Base-by-base conservation (phyloP, 495 filamentous ascomycete genomes). In the Penicillium cinerascens region DNA sequence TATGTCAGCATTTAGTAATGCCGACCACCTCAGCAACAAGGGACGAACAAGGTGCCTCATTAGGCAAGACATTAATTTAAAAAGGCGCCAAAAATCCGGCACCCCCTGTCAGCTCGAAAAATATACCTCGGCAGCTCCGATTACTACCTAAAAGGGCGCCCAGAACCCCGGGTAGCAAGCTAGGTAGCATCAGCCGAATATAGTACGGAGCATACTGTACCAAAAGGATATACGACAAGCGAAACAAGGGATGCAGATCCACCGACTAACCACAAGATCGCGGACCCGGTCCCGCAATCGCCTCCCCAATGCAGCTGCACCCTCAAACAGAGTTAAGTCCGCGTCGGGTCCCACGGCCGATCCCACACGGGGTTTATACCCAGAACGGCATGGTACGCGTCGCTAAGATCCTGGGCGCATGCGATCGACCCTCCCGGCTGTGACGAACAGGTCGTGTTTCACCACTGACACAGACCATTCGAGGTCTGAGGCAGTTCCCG, bases 381-480 rank as follows among this genome's bases (percentile, higher is more conserved):
- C 23, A 17, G 17, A 11, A 10, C n/a, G 41, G 42, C 43, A 35
- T 46, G 21, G 48, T 16, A 40, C 26, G 17, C 2, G 36, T 55
- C 55, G 45, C 55, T 61, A 55, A 45, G 56, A 62, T 59, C 52
- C 49, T 41, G 39, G 50, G 26, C 21, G 44, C 21, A 43, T 41
- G 47, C 41, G 56, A 55, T 59, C 56, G 46, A 44, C 45, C 35
- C 39, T 54, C 41, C 47, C 33, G 27, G 47, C 51, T 48, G 56
- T 52, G 56, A 65, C 63, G 60, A 65, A 65, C 62, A 52, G 61
- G 49, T 58, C 52, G 57, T 62, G 61, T 65, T 62, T 62, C 62
- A 58, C 37, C 54, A 49, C 52, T 56, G 55, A 56, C 53, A 60
- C 53, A 50, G 23, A n/a, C 29, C 42, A 13, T 23, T 44, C 49